Evolutionary conservation across 2,329 filamentous ascomycete genomes (phyloP), one percentile per base, ranked within the genome.

Genomic region (Sporothrix humicola): DNA sequence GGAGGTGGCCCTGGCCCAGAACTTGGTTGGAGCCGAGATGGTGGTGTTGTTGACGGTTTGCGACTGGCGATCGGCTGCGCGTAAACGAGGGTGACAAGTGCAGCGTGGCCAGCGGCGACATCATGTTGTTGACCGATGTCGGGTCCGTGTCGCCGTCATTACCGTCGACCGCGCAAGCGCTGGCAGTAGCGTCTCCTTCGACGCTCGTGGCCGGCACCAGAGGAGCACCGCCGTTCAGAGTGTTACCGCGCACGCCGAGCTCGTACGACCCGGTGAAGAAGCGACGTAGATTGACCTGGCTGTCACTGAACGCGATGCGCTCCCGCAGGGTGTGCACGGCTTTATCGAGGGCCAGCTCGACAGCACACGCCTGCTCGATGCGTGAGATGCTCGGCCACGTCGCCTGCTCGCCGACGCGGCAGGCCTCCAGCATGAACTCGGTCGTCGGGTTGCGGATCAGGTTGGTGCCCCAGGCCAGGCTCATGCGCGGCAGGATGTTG

Each of bases 321-420:
- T 91, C 88, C 44, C 91, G 87, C 42, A 94, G 83, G 12, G 86
- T 85, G 75, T 92, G 90, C 0, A 95, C 91, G 1, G 92, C 92
- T 23, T 88, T 86, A 79, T 96, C 93, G 1, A 98, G 83, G 3
- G 94, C 93, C 65, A 97, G 83, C 80, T 98, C 95, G 72, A 98
- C 93, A 2, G 94, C 93, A 77, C 94, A 94, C 72, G 94, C 92
- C 79, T 97, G 96, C 54, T 93, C 87, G 78, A 98, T 92, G 13
- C 94, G 90, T 76, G 92, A 92, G 10, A 98, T 84, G 80, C 95
- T 95, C 0, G 95, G 94, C 95, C 95, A 98, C 0, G 95, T 97
- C 2, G 95, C 95, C 73, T 91, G 87, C 81, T 98, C 93, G 7
- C 95, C 95, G 37, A 89, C 87, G 7, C 93, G 83, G 78, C 92